These are phyloP conservation scores for Pythium myriotylum DNA, from an alignment of 352 stramenopile species.

Conservation along the genomic window DNA sequence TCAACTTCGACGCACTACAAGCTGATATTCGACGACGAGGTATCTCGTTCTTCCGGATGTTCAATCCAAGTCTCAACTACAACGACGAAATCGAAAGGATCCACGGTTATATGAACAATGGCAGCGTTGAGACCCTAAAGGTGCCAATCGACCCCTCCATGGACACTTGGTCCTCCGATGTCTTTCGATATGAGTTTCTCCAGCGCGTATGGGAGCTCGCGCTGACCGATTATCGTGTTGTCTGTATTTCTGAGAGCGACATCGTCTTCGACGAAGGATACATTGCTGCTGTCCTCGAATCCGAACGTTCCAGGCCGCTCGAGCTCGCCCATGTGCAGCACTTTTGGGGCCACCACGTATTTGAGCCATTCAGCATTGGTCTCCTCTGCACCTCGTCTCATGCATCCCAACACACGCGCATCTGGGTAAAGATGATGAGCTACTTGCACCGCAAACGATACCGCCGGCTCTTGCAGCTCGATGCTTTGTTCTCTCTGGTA, in stretches of 20 bases:
- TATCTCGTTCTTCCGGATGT: conserved; percentile 13
- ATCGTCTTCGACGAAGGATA: conserved; percentile 12
- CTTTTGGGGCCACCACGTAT: conserved; percentile 11
- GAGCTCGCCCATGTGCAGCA: conserved; percentile 15
- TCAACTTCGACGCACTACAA: neutral
- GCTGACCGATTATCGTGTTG: neutral
- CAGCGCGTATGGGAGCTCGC: neutral
- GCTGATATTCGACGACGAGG: too few relatives aligned
- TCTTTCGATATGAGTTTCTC: conserved; percentile 19
- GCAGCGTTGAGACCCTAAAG: neutral
- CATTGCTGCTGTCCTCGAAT: neutral
- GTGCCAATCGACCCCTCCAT: neutral
- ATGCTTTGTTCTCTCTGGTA: conserved; percentile 2
- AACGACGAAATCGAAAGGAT: conserved; percentile 6
- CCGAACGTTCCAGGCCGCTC: neutral
- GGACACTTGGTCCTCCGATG: conserved; percentile 16
- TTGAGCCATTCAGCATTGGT: conserved; percentile 15
- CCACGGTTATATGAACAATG: conserved; percentile 7
- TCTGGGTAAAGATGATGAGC: neutral
- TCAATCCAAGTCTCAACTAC: conserved; percentile 7
- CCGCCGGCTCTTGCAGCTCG: conserved; percentile 2
- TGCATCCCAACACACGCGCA: neutral
- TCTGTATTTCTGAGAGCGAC: conserved; percentile 12
- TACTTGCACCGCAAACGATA: conserved; percentile 14
- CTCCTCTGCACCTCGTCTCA: conserved; percentile 10